phyloP scores from a whole-genome alignment of 768 basidiomycete genomes.

The Mycena galopus region DNA sequence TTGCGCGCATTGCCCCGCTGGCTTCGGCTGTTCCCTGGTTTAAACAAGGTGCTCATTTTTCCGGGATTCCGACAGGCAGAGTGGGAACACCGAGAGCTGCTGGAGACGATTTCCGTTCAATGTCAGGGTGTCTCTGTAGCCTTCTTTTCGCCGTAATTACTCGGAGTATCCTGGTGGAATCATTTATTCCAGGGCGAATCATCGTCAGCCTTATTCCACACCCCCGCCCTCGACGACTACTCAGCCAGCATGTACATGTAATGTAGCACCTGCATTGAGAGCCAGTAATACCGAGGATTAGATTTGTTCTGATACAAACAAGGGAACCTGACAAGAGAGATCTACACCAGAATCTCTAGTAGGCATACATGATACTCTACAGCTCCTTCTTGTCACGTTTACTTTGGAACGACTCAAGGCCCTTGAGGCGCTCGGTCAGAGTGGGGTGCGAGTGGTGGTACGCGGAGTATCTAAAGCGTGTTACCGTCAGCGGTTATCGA shows the following conservation, averaged over 20 bases:
- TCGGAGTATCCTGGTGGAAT: too few relatives aligned
- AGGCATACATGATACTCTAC: conserved; percentile 17
- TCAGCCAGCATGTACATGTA: too few relatives aligned
- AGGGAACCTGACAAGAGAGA: background rate
- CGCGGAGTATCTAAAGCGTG: conserved; percentile 76
- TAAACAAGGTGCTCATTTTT: background rate
- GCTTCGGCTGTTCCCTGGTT: background rate
- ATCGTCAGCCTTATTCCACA: too few relatives aligned
- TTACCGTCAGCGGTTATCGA: conserved; percentile 4
- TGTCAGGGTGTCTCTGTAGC: background rate
- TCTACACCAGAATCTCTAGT: conserved; percentile 10
- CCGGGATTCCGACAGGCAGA: background rate
- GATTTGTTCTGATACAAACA: conserved; percentile 8
- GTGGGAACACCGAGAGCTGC: background rate
- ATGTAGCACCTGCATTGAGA: background rate
- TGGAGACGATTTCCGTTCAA: background rate
- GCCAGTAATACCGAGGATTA: background rate
- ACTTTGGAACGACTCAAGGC: conserved; percentile 76
- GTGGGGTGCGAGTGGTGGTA: conserved; percentile 98
- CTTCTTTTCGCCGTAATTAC: too few relatives aligned
- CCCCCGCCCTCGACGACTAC: too few relatives aligned
- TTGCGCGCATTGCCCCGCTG: background rate
- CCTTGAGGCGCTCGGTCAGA: conserved; percentile 88
- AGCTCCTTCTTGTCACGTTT: conserved; percentile 23
- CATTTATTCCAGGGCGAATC: too few relatives aligned